Base-by-base conservation (phyloP, 768 basidiomycete genomes). In the Pholiota microspora region DNA sequence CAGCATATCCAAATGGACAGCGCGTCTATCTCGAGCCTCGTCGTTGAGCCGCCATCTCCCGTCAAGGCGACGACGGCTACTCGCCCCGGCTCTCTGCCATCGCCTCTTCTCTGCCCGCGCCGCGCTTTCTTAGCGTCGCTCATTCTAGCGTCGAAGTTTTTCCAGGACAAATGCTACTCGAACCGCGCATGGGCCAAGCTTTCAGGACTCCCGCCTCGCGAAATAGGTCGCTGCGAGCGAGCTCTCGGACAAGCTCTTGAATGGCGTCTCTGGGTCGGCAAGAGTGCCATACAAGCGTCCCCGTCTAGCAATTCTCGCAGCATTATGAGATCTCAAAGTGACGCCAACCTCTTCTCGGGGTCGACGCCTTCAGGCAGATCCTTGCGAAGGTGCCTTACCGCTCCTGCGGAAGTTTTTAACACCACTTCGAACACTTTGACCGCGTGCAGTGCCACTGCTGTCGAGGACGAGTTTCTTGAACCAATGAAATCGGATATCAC, bases 111-210 rank as follows among this genome's bases (percentile, higher is more conserved):
- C 36, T 96, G 94, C 64, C 92, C 94, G 2, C 83, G 94, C 24
- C 82, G 94, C 23, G 83, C 92, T 0, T 97, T 98, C 70, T 77
- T 97, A 7, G 92, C 92, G 0, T 85, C 91, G 0, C 75, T 98
- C 36, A 92, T 98, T 53, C 77, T 93, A 49, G 95, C 94, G 0
- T 88, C 89, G 13, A 98, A 98, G 63, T 95, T 95, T 66, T 84
- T 89, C 57, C 93, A 95, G 73, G 94, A 98, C 64, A 86, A 91
- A 48, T 92, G 90, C 38, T 97, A 95, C 63, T 94, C 92, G 12
- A 96, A 97, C 67, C 83, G 85, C 24, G 94, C 94, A 15, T 97
- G 95, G 95, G 89, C 91, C 1, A 94, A 94, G 64, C 80, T 98
- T 5, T 90, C 89, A n/a, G 93, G 94, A 15, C 78, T 98, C 2